phyloP scores from a whole-genome alignment of 202 grass and related monocot species.

The Saccharum hybrid region DNA sequence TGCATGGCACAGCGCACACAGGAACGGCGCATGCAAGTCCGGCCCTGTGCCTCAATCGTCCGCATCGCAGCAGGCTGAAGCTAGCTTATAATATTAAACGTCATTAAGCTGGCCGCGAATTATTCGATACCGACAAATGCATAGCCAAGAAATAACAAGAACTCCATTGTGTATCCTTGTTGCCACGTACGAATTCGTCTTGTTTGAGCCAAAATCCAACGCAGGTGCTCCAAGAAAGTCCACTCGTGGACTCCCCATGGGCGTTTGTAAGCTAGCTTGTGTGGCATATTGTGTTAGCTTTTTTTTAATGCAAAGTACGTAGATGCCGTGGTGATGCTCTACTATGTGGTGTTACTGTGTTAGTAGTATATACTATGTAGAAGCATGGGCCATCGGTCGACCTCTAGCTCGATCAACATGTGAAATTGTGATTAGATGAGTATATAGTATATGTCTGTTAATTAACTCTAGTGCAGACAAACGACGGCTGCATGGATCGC shows the following conservation, averaged over 20 bases:
- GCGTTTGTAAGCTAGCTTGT: neutral
- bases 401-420: slow-evolving; percentile 1
- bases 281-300: slow-evolving; percentile 7
- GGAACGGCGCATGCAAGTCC: neutral
- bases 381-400: slow-evolving; percentile 18
- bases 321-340: slow-evolving; percentile 24
- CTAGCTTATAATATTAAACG: neutral
- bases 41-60: neutral
- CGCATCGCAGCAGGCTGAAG: slow-evolving; percentile 25
- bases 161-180: neutral
- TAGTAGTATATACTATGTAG: neutral
- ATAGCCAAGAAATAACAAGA: slow-evolving; percentile 39
- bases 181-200: neutral
- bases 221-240: slow-evolving; percentile 16
- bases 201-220: slow-evolving; percentile 1
- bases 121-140: slow-evolving; percentile 28
- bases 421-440: neutral
- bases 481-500: slow-evolving; percentile 31
- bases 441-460: neutral
- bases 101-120: neutral
- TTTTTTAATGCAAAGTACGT: neutral
- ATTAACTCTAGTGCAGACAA: neutral
- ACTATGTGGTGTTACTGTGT: neutral
- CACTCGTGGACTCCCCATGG: slow-evolving; percentile 38
- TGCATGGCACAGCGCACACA: slow-evolving; percentile 3